Percentiles rank a stretch among this genome's conserved stretches.
phyloP scores from a whole-genome alignment of 176 grass and related monocot species.

The Ensete glaucum region DNA sequence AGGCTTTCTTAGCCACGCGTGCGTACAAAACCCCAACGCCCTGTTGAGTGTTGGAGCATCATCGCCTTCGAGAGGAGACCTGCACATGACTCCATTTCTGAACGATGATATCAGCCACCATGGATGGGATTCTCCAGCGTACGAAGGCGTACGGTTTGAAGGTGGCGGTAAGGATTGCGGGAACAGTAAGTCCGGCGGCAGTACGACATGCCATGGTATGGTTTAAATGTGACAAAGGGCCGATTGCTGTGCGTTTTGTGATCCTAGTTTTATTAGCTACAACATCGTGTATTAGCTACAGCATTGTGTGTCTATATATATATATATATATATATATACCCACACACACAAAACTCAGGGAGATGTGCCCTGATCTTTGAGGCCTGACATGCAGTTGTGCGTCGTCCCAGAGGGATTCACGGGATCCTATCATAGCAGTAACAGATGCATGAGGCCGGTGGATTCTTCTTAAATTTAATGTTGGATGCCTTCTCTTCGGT shows the following conservation, averaged over 20 bases:
- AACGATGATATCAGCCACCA: background rate
- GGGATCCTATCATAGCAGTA: constrained; percentile 8
- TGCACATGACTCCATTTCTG: too few relatives aligned
- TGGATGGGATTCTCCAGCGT: background rate
- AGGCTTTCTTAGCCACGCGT: background rate
- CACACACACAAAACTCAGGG: too few relatives aligned
- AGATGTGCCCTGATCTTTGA: background rate
- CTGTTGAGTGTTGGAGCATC: too few relatives aligned
- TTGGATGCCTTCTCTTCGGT: background rate
- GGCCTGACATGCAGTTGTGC: background rate
- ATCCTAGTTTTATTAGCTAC: background rate
- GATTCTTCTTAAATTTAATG: background rate
- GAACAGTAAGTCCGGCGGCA: too few relatives aligned
- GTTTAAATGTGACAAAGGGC: background rate
- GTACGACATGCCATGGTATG: background rate
- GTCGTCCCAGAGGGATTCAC: constrained; percentile 7
- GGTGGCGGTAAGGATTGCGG: too few relatives aligned
- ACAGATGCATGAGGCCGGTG: background rate
- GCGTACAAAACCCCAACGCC: too few relatives aligned
- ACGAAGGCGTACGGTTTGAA: background rate
- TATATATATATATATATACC: too few relatives aligned
- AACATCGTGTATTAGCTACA: too few relatives aligned
- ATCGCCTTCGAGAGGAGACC: too few relatives aligned
- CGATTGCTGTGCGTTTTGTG: background rate
- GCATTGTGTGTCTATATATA: too few relatives aligned